Conservation (phyloP, 208 protist species). For the Leishmania major region DNA sequence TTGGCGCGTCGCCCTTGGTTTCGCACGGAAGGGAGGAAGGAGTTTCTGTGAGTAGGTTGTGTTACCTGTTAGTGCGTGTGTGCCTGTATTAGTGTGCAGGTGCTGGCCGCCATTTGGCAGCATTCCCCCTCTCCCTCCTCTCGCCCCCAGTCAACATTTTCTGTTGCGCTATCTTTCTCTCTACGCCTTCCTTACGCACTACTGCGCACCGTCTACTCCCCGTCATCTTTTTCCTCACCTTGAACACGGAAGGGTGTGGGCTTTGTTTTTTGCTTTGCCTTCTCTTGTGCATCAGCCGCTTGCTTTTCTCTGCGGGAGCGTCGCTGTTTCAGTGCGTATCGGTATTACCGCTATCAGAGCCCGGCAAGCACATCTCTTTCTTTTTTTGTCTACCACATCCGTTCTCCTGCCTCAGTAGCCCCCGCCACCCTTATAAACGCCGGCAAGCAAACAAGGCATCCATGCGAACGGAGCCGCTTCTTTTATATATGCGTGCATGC, state of each 20-base stretch:
- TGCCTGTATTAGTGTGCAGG: background rate
- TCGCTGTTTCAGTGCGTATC: background rate
- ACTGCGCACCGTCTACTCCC: background rate
- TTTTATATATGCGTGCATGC: background rate
- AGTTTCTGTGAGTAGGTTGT: background rate
- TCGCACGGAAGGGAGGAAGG: background rate
- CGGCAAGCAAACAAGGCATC: too few species aligned
- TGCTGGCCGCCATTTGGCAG: background rate
- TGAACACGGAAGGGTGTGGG: background rate
- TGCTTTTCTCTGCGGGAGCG: background rate
- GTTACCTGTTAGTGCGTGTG: background rate
- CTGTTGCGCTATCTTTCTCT: background rate
- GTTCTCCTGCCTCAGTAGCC: background rate
- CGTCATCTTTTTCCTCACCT: background rate
- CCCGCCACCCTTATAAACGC: too few species aligned
- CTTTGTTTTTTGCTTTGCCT: background rate
- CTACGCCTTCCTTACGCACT: background rate
- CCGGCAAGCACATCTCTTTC: background rate
- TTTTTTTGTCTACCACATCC: background rate
- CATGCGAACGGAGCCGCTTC: too few species aligned
- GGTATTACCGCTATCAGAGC: background rate
- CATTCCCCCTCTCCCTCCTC: background rate
- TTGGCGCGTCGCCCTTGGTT: background rate
- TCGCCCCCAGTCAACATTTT: background rate
- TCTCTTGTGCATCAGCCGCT: background rate